These are phyloP conservation scores for Neurospora sp. DNA, from an alignment of 495 filamentous ascomycete species.

Conservation along the genomic window DNA sequence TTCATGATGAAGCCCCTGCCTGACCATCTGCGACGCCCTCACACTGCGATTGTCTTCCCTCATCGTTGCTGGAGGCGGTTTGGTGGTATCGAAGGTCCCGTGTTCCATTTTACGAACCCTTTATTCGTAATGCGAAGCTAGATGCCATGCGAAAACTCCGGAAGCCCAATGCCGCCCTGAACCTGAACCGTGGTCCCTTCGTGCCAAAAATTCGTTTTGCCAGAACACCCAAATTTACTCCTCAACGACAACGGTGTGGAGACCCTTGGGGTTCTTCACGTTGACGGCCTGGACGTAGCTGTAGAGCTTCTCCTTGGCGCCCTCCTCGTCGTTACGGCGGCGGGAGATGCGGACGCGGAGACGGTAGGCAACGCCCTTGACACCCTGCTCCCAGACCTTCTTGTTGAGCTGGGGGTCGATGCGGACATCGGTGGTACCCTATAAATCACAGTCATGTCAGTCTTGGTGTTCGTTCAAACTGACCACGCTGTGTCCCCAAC, in stretches of 20 bases:
- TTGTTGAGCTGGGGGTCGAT: constrained; percentile 98
- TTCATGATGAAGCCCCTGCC: constrained; percentile 2
- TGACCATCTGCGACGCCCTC: constrained; percentile 6
- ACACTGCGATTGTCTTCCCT: constrained; percentile 1
- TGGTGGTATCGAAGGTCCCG: constrained; percentile 25
- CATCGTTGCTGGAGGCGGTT: constrained; percentile 9
- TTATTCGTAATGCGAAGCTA: constrained; percentile 42
- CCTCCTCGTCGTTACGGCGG: constrained; percentile 99
- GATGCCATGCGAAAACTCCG: constrained; percentile 43
- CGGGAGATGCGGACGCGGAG: constrained; percentile 95
- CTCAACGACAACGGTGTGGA: constrained; percentile 72
- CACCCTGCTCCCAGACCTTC: constrained; percentile 99
- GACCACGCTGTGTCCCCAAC: neutral
- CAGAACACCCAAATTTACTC: constrained; percentile 32
- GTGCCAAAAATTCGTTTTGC: constrained; percentile 12
- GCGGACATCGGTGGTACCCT: constrained; percentile 97
- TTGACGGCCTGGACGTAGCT: constrained; percentile 98
- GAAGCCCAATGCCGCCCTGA: constrained; percentile 41
- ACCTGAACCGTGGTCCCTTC: constrained; percentile 26
- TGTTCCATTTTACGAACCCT: constrained; percentile 26
- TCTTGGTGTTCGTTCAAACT: neutral
- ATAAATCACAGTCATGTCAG: constrained; percentile 18
- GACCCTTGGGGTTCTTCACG: constrained; percentile 96
- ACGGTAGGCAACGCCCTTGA: constrained; percentile 96
- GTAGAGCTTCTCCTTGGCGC: constrained; percentile 96